phyloP scores from a whole-genome alignment of 179 eudicot genomes.

The Nepenthes alata region DNA sequence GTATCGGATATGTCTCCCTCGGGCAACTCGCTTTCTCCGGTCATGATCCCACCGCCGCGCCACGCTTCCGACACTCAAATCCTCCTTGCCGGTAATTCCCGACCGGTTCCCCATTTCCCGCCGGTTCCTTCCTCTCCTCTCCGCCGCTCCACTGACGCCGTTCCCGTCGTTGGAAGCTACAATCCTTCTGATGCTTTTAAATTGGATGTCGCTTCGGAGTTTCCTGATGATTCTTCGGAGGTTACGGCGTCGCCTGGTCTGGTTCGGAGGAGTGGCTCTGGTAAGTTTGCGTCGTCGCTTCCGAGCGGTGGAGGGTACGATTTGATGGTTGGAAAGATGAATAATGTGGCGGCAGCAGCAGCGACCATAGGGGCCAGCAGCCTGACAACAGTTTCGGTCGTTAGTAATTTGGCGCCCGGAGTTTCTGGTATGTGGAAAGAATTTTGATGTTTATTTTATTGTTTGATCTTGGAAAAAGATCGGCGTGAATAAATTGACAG shows the following conservation, averaged over 20 bases:
- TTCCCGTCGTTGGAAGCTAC: constrained; percentile 49
- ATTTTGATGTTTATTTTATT: too few species aligned
- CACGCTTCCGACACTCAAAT: constrained; percentile 41
- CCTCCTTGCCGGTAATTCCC: constrained; percentile 16
- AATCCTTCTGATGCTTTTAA: constrained; percentile 46
- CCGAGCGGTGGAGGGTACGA: constrained; percentile 50
- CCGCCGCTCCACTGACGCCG: constrained; percentile 24
- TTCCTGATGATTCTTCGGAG: constrained; percentile 18
- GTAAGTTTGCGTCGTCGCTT: constrained; percentile 46
- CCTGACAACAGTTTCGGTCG: constrained; percentile 36
- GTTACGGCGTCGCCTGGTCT: constrained; percentile 12
- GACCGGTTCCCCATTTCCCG: constrained; percentile 9
- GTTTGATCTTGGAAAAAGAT: too few species aligned
- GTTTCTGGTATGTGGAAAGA: constrained; percentile 16
- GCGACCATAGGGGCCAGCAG: constrained; percentile 14
- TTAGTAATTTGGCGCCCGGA: constrained; percentile 17
- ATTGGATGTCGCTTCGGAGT: constrained; percentile 25
- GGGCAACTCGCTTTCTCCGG: constrained; percentile 68
- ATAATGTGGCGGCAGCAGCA: constrained; percentile 13
- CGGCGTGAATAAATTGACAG: too few species aligned
- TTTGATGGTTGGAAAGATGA: constrained; percentile 23
- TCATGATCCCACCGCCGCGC: constrained; percentile 88
- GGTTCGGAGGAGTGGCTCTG: constrained; percentile 20
- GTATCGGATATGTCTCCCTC: constrained; percentile 32
- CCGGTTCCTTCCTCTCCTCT: constrained; percentile 25